Conservation (phyloP, 352 stramenopile genomes). For the Elongisporangium anandrum region DNA sequence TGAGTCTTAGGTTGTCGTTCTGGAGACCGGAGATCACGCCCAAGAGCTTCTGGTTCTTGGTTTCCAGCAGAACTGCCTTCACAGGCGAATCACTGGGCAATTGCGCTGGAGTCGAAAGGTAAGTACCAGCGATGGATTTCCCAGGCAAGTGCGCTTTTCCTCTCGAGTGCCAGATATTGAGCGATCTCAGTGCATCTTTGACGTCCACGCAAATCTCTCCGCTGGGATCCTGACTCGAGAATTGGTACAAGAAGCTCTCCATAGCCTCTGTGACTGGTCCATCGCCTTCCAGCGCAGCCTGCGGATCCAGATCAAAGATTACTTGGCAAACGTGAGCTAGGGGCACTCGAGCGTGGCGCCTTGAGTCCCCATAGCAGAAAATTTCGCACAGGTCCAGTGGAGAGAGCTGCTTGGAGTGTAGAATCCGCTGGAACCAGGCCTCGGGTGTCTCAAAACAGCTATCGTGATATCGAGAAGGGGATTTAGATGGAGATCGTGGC, state of each 20-base stretch:
- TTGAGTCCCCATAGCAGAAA: slow-evolving; percentile 42
- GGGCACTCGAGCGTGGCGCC: slow-evolving; percentile 28
- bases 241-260: slow-evolving; percentile 59
- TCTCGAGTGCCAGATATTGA: slow-evolving; percentile 47
- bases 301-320: slow-evolving; percentile 45
- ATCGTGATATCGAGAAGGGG: slow-evolving; percentile 6
- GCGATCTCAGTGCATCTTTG: slow-evolving; percentile 41
- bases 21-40: slow-evolving; percentile 36
- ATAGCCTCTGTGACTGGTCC: slow-evolving; percentile 44
- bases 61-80: slow-evolving; percentile 19
- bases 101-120: slow-evolving; percentile 4
- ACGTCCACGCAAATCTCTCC: slow-evolving; percentile 49
- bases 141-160: background rate
- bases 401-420: slow-evolving; percentile 34
- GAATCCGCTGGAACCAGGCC: slow-evolving; percentile 51
- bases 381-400: slow-evolving; percentile 51
- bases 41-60: slow-evolving; percentile 43
- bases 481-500: background rate
- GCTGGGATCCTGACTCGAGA: slow-evolving; percentile 23
- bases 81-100: slow-evolving; percentile 7
- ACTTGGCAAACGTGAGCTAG: slow-evolving; percentile 51
- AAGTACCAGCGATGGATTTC: slow-evolving; percentile 1
- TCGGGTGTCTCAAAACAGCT: slow-evolving; percentile 24
- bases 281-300: slow-evolving; percentile 15
- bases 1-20: slow-evolving; percentile 38